Base-by-base conservation (phyloP, 2,329 filamentous ascomycete genomes). In the Cercospora zeae-maydis region DNA sequence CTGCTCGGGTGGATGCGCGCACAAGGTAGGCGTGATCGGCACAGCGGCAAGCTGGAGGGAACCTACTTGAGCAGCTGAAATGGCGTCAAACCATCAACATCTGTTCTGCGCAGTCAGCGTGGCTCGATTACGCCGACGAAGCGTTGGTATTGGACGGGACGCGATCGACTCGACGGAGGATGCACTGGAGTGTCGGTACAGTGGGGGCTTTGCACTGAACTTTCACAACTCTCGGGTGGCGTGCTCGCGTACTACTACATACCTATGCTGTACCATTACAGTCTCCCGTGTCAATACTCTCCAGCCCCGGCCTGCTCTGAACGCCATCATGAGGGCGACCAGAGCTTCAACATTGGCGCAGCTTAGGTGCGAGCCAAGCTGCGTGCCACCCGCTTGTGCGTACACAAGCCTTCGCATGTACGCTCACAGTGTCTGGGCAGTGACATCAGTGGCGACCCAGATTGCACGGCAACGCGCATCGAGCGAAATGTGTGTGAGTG, bases 1-100 rank as follows among this genome's bases (percentile, higher is more conserved):
- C 42, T 47, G 21, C 19, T 47, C 42, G 42, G 42, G 42, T 27
- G 21, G 42, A 47, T 16, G 42, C 42, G 42, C 21, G 42, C 42
- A 27, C 36, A 52, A 33, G 49, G 49, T 16, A 52, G 31, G 49
- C 49, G 49, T 33, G 49, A 52, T 52, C 49, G 49, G 49, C 49
- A 52, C 27, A 11, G 31, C 49, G 49, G 14, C 49, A 52, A 34
- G 49, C 16, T 34, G 49, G 27, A 52, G n/a, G 49, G 49, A 14
- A 33, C 27, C 3, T 52, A 52, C 1, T 31, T 33, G 27, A 52
- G 27, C 31, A 16, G 27, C 2, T 52, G 27, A 33, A 14, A 30
- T 52, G 16, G 49, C n/a, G 27, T n/a, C 31, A 24, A 52, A 52
- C 49, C 49, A 52, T 52, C 49, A 31, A 51, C 14, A 52, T 52